These are phyloP conservation scores for Cyclotella baltica DNA, from an alignment of 108 stramenopile genomes.

Conservation along the genomic window DNA sequence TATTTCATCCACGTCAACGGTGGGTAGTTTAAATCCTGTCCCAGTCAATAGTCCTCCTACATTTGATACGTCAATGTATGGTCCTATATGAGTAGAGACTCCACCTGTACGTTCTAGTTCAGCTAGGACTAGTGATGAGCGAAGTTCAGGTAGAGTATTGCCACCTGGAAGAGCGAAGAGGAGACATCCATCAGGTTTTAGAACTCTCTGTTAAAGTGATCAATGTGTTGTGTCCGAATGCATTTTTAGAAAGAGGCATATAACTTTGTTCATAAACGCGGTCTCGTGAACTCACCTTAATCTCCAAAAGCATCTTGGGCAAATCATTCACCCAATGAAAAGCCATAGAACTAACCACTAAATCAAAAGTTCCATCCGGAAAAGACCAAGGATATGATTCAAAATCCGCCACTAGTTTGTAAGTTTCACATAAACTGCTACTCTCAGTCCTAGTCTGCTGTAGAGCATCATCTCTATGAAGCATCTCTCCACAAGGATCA, in stretches of 20 bases:
- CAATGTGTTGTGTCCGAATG: background rate
- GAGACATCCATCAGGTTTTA: slow-evolving; percentile 98
- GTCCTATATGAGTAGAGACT: slow-evolving; percentile 91
- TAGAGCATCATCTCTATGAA: slow-evolving; percentile 64
- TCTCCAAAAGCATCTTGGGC: slow-evolving; percentile 77
- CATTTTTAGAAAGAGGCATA: background rate
- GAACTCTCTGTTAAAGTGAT: slow-evolving; percentile 52
- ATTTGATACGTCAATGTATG: slow-evolving; percentile 93
- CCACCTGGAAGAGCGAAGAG: slow-evolving; percentile 96
- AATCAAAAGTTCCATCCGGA: slow-evolving; percentile 93
- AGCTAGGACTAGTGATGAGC: slow-evolving; percentile 84
- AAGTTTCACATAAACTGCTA: slow-evolving; percentile 65
- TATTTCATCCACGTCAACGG: slow-evolving; percentile 96
- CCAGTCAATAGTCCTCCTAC: slow-evolving; percentile 86
- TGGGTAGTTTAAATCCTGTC: slow-evolving; percentile 93
- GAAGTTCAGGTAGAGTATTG: slow-evolving; percentile 91
- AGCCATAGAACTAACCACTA: slow-evolving; percentile 86
- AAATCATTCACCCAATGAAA: slow-evolving; percentile 98
- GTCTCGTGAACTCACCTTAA: slow-evolving; percentile 38
- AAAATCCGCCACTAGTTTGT: slow-evolving; percentile 61
- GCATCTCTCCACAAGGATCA: slow-evolving; percentile 73
- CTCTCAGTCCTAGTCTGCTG: slow-evolving; percentile 10
- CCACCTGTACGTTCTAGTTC: slow-evolving; percentile 95
- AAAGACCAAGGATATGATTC: slow-evolving; percentile 83
- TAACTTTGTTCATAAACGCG: too few relatives aligned